Conservation (phyloP, 1,284 basidiomycete species). For the Trichosporon coremiiforme region DNA sequence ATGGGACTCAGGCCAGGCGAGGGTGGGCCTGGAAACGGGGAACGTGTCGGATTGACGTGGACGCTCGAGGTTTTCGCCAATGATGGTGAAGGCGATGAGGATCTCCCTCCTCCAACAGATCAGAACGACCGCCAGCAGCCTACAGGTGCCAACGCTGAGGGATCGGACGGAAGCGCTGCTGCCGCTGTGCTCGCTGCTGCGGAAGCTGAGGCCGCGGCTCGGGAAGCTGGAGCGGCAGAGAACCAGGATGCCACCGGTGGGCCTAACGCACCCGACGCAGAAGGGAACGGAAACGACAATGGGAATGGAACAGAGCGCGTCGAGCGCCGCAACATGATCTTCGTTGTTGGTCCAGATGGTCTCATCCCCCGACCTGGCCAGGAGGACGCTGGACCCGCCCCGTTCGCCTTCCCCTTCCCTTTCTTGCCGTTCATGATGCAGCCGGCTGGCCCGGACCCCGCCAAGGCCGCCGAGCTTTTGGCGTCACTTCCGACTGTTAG, state of each 20-base stretch:
- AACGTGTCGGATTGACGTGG: constrained; percentile 25
- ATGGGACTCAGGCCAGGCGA: neutral
- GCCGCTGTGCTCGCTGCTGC: neutral
- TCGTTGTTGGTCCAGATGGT: constrained; percentile 29
- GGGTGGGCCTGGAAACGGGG: constrained; percentile 14
- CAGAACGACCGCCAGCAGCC: neutral
- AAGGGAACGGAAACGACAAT: neutral
- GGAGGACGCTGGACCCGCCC: neutral
- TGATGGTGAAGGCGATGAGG: constrained; percentile 21
- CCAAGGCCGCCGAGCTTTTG: constrained; percentile 50
- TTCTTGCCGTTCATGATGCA: constrained; percentile 24
- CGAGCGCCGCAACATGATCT: constrained; percentile 21
- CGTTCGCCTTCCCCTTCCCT: constrained; percentile 24
- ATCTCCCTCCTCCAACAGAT: neutral
- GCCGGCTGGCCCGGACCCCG: constrained; percentile 37
- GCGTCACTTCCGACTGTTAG: constrained; percentile 43
- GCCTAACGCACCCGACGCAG: neutral
- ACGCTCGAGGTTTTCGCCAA: constrained; percentile 32
- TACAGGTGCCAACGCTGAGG: neutral
- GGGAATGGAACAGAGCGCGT: neutral
- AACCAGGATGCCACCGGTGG: neutral
- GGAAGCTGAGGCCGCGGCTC: constrained; percentile 14
- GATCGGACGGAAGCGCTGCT: neutral
- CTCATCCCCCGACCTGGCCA: neutral
- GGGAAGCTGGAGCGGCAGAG: neutral